Evolutionary conservation across 106 monocot genomes (phyloP).

Genomic region (Dioscorea zingiberensis): DNA sequence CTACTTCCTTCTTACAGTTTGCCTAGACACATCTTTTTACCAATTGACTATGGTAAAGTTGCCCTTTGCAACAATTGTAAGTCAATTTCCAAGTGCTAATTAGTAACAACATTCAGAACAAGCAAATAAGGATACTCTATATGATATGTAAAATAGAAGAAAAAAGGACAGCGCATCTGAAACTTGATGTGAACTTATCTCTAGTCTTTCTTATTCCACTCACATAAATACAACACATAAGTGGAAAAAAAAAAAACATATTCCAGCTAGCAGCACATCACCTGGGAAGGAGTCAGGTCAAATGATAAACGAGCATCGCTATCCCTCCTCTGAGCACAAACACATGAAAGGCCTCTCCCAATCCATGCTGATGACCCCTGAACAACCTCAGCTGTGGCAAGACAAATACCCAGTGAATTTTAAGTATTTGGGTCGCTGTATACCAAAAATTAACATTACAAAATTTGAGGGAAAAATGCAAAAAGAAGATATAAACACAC

Average conservation of each 20-base stretch:
- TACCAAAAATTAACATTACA: no score
- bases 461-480: neutral
- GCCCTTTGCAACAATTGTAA: no score
- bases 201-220: no score
- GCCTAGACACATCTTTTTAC: no score
- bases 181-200: neutral
- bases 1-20: no score
- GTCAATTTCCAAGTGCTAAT: no score
- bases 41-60: no score
- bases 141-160: neutral
- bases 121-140: neutral
- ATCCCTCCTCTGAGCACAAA: constrained; percentile 87
- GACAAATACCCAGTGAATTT: neutral
- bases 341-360: constrained; percentile 91
- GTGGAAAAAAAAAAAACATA: no score
- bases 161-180: neutral
- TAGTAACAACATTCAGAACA: neutral
- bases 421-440: neutral
- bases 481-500: neutral
- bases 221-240: no score
- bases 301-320: constrained; percentile 70
- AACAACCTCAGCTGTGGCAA: constrained; percentile 53
- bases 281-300: constrained; percentile 77
- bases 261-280: constrained; percentile 2
- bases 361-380: constrained; percentile 91